phyloP scores from a whole-genome alignment of 441 rosid genomes.

The Corymbia citriodora region DNA sequence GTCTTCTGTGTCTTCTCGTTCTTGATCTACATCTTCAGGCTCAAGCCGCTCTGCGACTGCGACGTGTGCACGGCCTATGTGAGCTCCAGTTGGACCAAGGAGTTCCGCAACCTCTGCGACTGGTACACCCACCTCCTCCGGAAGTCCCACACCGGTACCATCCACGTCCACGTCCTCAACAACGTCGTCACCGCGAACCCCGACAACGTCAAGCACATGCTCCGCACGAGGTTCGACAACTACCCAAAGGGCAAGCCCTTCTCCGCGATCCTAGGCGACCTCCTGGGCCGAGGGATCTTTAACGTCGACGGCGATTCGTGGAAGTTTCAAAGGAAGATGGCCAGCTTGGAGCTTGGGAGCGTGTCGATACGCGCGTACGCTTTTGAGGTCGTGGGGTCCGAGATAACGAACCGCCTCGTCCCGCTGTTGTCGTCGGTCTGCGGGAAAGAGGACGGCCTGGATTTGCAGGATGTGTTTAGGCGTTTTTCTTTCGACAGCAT shows the following conservation, averaged over 20 bases:
- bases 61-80: neutral
- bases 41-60: neutral
- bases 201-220: neutral
- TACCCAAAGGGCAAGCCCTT: constrained; percentile 8
- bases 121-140: neutral
- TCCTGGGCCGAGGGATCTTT: constrained; percentile 10
- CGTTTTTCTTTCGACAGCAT: constrained; percentile 14
- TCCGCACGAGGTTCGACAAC: neutral
- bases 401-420: constrained; percentile 1
- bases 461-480: constrained; percentile 11
- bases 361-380: constrained; percentile 8
- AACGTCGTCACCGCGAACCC: neutral
- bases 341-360: constrained; percentile 14
- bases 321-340: constrained; percentile 15
- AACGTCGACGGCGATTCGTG: constrained; percentile 11
- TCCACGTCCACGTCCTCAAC: neutral
- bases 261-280: neutral
- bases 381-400: neutral
- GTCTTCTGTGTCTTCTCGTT: neutral
- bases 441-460: neutral
- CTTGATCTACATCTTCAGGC: neutral
- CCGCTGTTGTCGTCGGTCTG: constrained; percentile 5
- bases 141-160: neutral
- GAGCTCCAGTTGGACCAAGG: neutral
- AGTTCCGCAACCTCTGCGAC: constrained; percentile 1